A percentile compares a stretch with the other conserved stretches of the same genome.
Evolutionary conservation across 1,284 basidiomycete genomes (phyloP).

Genomic region (Flammula alnicola): DNA sequence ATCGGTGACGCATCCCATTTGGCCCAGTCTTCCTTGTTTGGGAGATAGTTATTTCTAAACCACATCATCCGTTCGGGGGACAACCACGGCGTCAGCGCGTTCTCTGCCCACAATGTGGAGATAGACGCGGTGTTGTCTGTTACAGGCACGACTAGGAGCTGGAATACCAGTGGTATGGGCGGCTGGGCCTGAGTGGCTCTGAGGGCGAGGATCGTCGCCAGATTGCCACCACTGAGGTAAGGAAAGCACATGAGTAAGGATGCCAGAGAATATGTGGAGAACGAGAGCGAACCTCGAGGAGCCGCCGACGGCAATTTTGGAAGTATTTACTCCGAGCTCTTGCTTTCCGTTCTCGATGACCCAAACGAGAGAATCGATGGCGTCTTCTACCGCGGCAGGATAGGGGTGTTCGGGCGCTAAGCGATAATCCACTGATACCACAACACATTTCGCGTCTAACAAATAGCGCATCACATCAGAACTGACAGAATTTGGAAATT

Average conservation of each 20-base stretch:
- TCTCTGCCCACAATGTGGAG: conserved; percentile 60
- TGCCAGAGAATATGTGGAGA: background rate
- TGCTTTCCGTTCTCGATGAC: conserved; percentile 46
- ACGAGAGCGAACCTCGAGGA: conserved; percentile 59
- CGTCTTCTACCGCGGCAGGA: conserved; percentile 77
- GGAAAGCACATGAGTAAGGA: background rate
- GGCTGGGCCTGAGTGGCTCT: conserved; percentile 57
- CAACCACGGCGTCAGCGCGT: conserved; percentile 63
- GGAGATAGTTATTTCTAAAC: conserved; percentile 72
- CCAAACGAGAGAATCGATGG: conserved; percentile 70
- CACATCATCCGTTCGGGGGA: conserved; percentile 70
- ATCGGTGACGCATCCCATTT: conserved; percentile 75
- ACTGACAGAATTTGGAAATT: background rate
- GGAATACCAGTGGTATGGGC: conserved; percentile 62
- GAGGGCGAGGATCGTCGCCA: conserved; percentile 69
- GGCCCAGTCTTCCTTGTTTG: conserved; percentile 58
- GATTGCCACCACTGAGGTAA: conserved; percentile 64
- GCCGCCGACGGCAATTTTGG: conserved; percentile 56
- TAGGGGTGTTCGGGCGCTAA: conserved; percentile 77
- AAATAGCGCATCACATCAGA: background rate
- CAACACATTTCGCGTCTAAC: conserved; percentile 54
- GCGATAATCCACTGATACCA: conserved; percentile 74
- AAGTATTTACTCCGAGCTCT: conserved; percentile 36
- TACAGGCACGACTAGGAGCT: conserved; percentile 74
- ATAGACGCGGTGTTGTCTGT: conserved; percentile 66